phyloP scores from a whole-genome alignment of 2,329 filamentous ascomycete species.

The Claviceps africana region DNA sequence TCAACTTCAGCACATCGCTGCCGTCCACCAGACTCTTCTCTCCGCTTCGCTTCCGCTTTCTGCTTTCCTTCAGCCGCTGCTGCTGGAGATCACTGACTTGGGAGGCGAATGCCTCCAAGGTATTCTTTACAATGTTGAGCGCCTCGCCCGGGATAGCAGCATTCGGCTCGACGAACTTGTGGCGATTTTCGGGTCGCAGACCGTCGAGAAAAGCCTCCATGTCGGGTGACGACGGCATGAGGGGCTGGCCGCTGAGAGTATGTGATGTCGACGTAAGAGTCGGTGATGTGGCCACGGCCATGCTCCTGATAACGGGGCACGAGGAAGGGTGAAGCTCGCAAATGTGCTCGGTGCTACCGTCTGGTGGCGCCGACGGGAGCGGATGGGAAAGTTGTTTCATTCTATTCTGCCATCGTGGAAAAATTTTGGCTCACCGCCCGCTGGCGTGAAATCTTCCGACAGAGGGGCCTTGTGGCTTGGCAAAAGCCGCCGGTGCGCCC shows the following conservation, averaged over 20 bases:
- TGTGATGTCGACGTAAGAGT: slow-evolving; percentile 51
- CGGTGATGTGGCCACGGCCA: slow-evolving; percentile 34
- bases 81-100: slow-evolving; percentile 62
- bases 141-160: slow-evolving; percentile 52
- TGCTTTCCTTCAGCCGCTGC: slow-evolving; percentile 52
- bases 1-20: slow-evolving; percentile 53
- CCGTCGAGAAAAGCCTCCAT: slow-evolving; percentile 39
- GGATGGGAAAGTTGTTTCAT: not conserved
- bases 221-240: slow-evolving; percentile 21
- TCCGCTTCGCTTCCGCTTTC: slow-evolving; percentile 61
- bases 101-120: slow-evolving; percentile 63
- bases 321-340: not conserved
- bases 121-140: slow-evolving; percentile 62
- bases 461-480: not conserved
- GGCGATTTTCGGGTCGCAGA: slow-evolving; percentile 46
- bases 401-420: slow-evolving; percentile 7
- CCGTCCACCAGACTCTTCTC: slow-evolving; percentile 23
- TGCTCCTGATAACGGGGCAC: slow-evolving; percentile 12
- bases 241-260: slow-evolving; percentile 40
- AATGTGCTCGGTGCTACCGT: not conserved
- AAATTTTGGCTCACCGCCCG: slow-evolving; percentile 8
- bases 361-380: not conserved
- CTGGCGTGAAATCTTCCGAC: not conserved
- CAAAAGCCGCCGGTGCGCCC: not conserved
- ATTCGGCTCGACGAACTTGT: slow-evolving; percentile 64